phyloP scores from a whole-genome alignment of 176 grass and related monocot genomes.

The Oryza brachyantha region DNA sequence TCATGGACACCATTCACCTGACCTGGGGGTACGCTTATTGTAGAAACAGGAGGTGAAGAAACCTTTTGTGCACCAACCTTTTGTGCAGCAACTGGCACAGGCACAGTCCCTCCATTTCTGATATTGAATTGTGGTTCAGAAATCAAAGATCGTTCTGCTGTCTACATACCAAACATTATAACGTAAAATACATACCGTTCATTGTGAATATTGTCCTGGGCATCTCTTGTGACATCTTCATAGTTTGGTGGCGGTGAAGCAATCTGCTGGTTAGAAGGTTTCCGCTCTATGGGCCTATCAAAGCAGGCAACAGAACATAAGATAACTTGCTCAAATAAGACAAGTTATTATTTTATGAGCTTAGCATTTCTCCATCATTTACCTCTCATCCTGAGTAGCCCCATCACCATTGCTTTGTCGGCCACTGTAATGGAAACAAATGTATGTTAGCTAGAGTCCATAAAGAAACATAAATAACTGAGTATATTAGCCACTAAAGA shows the following conservation, averaged over 20 bases:
- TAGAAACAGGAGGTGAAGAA: slow-evolving; percentile 34
- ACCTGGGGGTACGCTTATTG: neutral
- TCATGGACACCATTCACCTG: slow-evolving; percentile 40
- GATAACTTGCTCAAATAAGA: slow-evolving; percentile 10
- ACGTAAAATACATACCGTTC: slow-evolving; percentile 45
- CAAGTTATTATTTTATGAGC: slow-evolving; percentile 5
- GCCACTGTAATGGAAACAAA: slow-evolving; percentile 47
- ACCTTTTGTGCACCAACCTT: slow-evolving; percentile 33
- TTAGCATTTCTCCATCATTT: slow-evolving; percentile 14
- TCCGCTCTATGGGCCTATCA: slow-evolving; percentile 64
- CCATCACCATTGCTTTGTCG: slow-evolving; percentile 60
- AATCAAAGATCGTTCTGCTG: neutral
- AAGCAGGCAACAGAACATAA: slow-evolving; percentile 5
- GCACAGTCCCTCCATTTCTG: slow-evolving; percentile 65
- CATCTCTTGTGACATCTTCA: slow-evolving; percentile 63
- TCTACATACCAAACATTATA: slow-evolving; percentile 18
- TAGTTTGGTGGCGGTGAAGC: slow-evolving; percentile 81
- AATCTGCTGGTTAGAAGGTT: slow-evolving; percentile 69
- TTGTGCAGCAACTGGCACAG: slow-evolving; percentile 37
- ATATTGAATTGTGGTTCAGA: slow-evolving; percentile 27
- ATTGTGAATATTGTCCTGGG: slow-evolving; percentile 46
- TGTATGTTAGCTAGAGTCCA: slow-evolving; percentile 17
- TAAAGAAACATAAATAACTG: neutral
- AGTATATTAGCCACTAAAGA: neutral
- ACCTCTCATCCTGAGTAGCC: slow-evolving; percentile 75